Conservation (phyloP, 2,329 filamentous ascomycete species). For the Pseudocercospora musae region DNA sequence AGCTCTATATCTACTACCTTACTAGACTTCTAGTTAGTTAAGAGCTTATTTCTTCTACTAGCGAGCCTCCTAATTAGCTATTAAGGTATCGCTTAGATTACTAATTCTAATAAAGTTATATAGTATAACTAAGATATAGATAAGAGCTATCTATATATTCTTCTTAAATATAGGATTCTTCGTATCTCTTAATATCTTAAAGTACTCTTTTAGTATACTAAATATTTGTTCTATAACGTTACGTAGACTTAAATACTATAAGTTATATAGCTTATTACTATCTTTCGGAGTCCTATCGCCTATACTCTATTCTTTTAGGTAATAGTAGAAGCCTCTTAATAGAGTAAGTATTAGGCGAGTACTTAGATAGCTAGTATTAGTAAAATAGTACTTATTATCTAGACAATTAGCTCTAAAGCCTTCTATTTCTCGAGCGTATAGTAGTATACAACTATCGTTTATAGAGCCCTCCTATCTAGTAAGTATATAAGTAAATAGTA, state of each 20-base stretch:
- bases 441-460: background rate
- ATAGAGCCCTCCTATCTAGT: conserved; percentile 6
- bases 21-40: background rate
- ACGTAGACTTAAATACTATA: background rate
- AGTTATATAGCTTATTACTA: background rate
- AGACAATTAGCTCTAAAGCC: background rate
- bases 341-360: no score
- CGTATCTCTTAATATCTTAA: background rate
- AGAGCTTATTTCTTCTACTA: background rate
- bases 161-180: background rate
- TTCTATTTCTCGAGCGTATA: background rate
- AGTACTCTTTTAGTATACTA: background rate
- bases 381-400: background rate
- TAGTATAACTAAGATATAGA: background rate
- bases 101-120: background rate
- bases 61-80: background rate
- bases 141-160: background rate
- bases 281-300: no score
- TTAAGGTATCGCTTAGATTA: no score
- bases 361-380: no score
- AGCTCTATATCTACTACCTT: no score
- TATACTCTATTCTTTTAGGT: no score
- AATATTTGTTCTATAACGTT: background rate
- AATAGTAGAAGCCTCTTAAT: no score
- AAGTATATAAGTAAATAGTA: no score